Conservation (phyloP, 257 asterid species). For the Ocimum tenuiflorum region DNA sequence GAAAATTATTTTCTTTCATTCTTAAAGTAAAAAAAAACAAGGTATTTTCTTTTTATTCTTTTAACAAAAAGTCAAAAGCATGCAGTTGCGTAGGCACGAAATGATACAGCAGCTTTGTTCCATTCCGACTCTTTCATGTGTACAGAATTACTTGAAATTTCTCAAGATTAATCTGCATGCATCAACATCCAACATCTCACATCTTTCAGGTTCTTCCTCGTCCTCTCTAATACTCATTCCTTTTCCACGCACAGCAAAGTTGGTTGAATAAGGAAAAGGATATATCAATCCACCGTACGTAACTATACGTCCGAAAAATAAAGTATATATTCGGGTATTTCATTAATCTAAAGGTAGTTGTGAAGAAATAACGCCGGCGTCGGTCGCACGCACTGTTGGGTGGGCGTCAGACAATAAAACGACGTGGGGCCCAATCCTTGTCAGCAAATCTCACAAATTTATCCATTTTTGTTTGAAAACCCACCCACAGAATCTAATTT, state of each 20-base stretch:
- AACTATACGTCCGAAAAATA: too few species aligned
- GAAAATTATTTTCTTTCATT: too few species aligned
- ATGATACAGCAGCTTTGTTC: neutral
- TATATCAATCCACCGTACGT: too few species aligned
- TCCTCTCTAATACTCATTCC: neutral
- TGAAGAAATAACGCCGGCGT: neutral
- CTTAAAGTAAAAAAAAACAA: too few species aligned
- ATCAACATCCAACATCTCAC: too few species aligned
- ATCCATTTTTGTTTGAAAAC: constrained; percentile 10
- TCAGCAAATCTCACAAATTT: constrained; percentile 9
- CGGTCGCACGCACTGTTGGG: neutral
- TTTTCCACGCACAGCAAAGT: neutral
- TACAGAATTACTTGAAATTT: neutral
- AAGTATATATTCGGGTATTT: too few species aligned
- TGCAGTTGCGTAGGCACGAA: neutral
- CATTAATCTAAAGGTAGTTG: too few species aligned
- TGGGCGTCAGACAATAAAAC: neutral
- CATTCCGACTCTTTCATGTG: neutral
- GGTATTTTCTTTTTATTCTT: too few species aligned
- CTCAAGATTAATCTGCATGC: neutral
- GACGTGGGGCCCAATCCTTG: neutral
- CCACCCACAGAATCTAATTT: constrained; percentile 12
- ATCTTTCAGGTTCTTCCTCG: too few species aligned
- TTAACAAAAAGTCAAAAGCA: too few species aligned
- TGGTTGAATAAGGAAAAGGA: neutral